Evolutionary conservation across 139 green algal species (phyloP).

Genomic region (Tetradesmus lagerheimii): DNA sequence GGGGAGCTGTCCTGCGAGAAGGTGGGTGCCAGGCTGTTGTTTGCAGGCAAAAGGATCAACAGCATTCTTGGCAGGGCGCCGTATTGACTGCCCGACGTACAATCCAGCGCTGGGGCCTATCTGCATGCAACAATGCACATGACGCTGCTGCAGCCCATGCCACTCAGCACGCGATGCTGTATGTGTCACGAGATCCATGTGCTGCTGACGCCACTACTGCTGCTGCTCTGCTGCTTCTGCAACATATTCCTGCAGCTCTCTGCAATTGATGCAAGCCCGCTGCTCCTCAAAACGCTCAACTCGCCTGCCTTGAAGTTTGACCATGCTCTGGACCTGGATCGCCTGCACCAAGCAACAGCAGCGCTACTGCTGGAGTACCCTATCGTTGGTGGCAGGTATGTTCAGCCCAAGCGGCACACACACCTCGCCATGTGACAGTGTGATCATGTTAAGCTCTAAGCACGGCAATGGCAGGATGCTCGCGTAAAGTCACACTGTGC

Average conservation of each 20-base stretch:
- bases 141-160: too few relatives aligned
- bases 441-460: too few relatives aligned
- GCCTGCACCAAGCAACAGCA: neutral
- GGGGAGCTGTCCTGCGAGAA: neutral
- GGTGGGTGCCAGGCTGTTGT: neutral
- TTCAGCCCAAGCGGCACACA: neutral
- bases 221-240: neutral
- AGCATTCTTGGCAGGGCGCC: too few relatives aligned
- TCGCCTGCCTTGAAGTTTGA: conserved; percentile 24
- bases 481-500: too few relatives aligned
- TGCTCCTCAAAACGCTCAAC: conserved; percentile 22
- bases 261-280: conserved; percentile 12
- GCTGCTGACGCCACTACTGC: neutral
- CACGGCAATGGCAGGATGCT: too few relatives aligned
- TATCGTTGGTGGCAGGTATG: conserved; percentile 31
- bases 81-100: too few relatives aligned
- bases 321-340: neutral
- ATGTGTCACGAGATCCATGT: neutral
- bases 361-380: conserved; percentile 33
- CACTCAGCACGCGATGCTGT: neutral
- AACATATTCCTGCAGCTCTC: neutral
- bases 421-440: too few relatives aligned
- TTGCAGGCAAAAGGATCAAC: neutral
- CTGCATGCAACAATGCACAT: too few relatives aligned
- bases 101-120: too few relatives aligned